Evolutionary conservation across 192 early-diverging fungal genomes (phyloP), one percentile per base, ranked within the genome.

Genomic region (Paraglomus occultum): DNA sequence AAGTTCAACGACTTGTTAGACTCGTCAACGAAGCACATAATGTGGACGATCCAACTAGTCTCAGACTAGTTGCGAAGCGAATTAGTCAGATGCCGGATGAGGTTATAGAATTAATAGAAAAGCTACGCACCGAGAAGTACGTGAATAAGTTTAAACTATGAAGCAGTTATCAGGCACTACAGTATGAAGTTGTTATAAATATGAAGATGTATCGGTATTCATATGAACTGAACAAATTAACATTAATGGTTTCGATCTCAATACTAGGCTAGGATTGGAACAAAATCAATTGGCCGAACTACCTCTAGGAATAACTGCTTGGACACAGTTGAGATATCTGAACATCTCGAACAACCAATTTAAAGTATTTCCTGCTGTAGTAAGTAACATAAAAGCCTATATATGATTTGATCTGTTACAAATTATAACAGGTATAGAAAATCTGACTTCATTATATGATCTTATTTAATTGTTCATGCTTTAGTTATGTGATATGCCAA

Each of bases 321-420:
- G 76, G 39, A 72, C 71, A 23, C 60, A 73, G 45, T 64, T 79
- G 15, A 70, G 78, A 47, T 79, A 79, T 47, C 69, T 79, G 40
- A 76, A 79, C 47, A 67, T 79, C 52, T 71, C 72, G 17, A 51
- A 70, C 63, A 79, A 79, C 52, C 71, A 64, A 6, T 76, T 79
- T 43, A 73, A 51, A 57, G 72, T 67, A n/a, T 79, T 79, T 50
- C 78, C 78, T 47, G 70, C 55, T 8, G 74, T 72, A 70, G 78
- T 79, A 74, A 46, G 67, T 15, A 23, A 4, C 22, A 42, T 39
- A 55, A 45, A 44, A 46, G 46, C 55, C 23, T 38, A 18, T 4
- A 18, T 4, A 4, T 52, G 15, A n/a, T 51, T 12, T 39, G 14
- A 38, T 3, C 39, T 40, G 22, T 17, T 49, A 60, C 51, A 12